Evolutionary conservation across 2,329 filamentous ascomycete genomes (phyloP).

Genomic region (Colletotrichum sp.): DNA sequence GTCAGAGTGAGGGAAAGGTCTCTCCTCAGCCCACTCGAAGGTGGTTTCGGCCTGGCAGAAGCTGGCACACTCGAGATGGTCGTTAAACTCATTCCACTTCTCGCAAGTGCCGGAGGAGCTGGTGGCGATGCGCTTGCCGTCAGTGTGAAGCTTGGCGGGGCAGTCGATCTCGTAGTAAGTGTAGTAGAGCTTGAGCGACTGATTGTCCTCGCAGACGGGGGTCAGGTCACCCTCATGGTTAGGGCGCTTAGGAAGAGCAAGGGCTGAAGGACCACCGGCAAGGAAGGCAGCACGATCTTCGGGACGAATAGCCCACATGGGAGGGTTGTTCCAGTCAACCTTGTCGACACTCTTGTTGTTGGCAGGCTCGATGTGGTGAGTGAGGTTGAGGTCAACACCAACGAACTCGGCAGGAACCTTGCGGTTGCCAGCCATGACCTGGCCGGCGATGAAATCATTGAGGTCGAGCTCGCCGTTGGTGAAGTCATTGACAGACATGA

Average conservation of each 20-base stretch:
- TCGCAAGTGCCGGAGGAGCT: neutral
- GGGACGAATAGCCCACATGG: neutral
- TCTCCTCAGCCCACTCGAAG: conserved; percentile 30
- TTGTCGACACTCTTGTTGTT: neutral
- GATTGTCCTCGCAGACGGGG: neutral
- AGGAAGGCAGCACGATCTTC: neutral
- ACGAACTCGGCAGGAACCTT: neutral
- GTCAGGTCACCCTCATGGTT: neutral
- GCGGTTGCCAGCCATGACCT: neutral
- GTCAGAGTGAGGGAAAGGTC: conserved; percentile 40
- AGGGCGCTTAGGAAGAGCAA: neutral
- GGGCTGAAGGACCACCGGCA: neutral
- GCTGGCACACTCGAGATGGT: neutral
- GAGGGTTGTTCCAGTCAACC: neutral
- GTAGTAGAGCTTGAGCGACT: neutral
- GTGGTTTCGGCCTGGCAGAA: conserved; percentile 19
- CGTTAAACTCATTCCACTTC: neutral
- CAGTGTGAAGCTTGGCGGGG: neutral
- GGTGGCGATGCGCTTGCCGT: neutral
- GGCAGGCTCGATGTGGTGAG: neutral
- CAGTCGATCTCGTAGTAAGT: neutral
- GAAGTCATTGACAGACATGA: neutral
- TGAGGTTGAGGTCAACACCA: neutral
- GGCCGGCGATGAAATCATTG: neutral
- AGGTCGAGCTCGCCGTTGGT: neutral